Percentiles rank a stretch among this genome's conserved stretches.
phyloP scores from a whole-genome alignment of 2,329 filamentous ascomycete genomes.

The Diaporthe australafricana region DNA sequence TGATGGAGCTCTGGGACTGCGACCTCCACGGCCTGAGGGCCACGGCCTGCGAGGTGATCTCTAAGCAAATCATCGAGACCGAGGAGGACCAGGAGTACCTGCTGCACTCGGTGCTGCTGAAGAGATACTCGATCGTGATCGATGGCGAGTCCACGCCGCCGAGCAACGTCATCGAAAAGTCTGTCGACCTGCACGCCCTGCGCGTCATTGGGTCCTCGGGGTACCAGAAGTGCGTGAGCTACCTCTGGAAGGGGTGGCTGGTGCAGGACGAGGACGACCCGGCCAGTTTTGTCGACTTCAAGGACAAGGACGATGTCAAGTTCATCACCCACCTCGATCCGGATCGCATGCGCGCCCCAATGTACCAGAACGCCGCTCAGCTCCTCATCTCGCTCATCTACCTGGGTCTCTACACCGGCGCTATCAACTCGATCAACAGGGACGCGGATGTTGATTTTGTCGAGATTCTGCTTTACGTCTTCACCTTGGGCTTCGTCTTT shows the following conservation, averaged over 20 bases:
- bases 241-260: conserved; percentile 95
- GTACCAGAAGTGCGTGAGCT: conserved; percentile 94
- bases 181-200: conserved; percentile 91
- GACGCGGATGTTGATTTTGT: conserved; percentile 85
- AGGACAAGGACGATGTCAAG: conserved; percentile 79
- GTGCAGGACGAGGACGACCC: conserved; percentile 96
- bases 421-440: conserved; percentile 94
- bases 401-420: conserved; percentile 85
- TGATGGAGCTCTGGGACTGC: conserved; percentile 90
- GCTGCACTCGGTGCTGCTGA: conserved; percentile 83
- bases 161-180: conserved; percentile 90
- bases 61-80: conserved; percentile 86
- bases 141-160: conserved; percentile 79
- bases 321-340: conserved; percentile 91
- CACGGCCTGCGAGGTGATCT: conserved; percentile 88
- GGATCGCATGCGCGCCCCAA: conserved; percentile 90
- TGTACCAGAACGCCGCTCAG: conserved; percentile 93
- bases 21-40: conserved; percentile 84
- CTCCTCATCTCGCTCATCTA: conserved; percentile 87
- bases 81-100: conserved; percentile 86
- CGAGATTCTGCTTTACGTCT: conserved; percentile 87
- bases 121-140: conserved; percentile 85
- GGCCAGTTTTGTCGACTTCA: conserved; percentile 89
- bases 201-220: conserved; percentile 90
- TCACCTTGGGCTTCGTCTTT: conserved; percentile 90